Evolutionary conservation across 2,329 filamentous ascomycete genomes (phyloP).

Genomic region (Xylariaceae sp.): DNA sequence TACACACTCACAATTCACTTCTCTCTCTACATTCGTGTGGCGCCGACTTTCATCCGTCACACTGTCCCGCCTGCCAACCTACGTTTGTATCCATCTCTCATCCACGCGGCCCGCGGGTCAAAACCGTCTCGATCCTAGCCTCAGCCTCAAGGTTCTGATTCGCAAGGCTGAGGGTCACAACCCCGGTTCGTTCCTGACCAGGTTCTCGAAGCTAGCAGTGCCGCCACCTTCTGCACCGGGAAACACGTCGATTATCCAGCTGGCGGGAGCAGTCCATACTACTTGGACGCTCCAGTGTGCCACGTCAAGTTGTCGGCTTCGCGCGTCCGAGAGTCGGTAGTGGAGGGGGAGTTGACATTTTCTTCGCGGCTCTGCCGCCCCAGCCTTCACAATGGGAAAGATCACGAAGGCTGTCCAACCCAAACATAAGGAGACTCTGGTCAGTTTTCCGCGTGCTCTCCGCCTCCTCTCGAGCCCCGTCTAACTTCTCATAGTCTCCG

Average conservation of each 20-base stretch:
- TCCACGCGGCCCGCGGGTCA: neutral
- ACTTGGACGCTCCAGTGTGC: constrained; percentile 26
- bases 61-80: constrained; percentile 8
- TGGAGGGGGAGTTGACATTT: constrained; percentile 53
- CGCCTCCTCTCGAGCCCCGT: constrained; percentile 12
- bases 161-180: constrained; percentile 25
- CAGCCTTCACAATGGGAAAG: constrained; percentile 59
- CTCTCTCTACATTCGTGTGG: neutral
- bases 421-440: constrained; percentile 65
- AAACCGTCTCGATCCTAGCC: too few species aligned
- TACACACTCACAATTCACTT: constrained; percentile 8
- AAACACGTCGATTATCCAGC: constrained; percentile 11
- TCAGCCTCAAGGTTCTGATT: constrained; percentile 15
- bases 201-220: constrained; percentile 7
- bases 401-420: constrained; percentile 64
- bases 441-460: constrained; percentile 36
- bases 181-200: constrained; percentile 18
- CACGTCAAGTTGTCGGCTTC: constrained; percentile 38
- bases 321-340: constrained; percentile 40
- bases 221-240: constrained; percentile 16
- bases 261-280: constrained; percentile 27
- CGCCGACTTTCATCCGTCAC: neutral
- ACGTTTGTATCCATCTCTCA: constrained; percentile 10
- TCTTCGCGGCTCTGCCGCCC: constrained; percentile 57
- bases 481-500: constrained; percentile 60